phyloP scores from a whole-genome alignment of 2,329 filamentous ascomycete genomes.

The Sarocladiaceae sp. region DNA sequence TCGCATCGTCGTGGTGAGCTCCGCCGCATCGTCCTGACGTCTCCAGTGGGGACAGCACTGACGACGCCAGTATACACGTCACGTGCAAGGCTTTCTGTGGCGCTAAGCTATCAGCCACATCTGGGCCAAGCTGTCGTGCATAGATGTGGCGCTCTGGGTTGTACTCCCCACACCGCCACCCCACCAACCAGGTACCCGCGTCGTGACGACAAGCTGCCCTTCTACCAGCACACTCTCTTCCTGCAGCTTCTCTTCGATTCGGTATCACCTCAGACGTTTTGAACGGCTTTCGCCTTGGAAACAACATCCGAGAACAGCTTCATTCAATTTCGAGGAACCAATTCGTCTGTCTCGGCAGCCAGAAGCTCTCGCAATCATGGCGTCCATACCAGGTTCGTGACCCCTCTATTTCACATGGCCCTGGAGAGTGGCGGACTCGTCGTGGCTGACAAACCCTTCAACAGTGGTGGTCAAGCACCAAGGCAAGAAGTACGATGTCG shows the following conservation, averaged over 20 bases:
- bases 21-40: constrained; percentile 24
- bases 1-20: constrained; percentile 20
- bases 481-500: constrained; percentile 91
- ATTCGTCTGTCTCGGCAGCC: not conserved
- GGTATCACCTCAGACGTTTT: not conserved
- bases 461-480: constrained; percentile 89
- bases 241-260: constrained; percentile 3
- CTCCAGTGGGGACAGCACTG: constrained; percentile 22
- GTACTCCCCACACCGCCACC: constrained; percentile 7
- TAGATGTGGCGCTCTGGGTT: too few species aligned
- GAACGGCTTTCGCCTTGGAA: not conserved
- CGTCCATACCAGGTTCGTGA: constrained; percentile 46
- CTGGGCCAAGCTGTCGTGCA: too few species aligned
- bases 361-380: constrained; percentile 35
- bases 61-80: constrained; percentile 4
- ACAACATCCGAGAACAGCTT: not conserved
- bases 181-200: constrained; percentile 11
- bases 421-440: not conserved
- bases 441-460: constrained; percentile 3
- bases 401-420: constrained; percentile 13
- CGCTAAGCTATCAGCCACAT: constrained; percentile 4
- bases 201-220: constrained; percentile 9
- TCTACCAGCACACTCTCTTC: constrained; percentile 6
- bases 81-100: constrained; percentile 9
- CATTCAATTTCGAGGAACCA: not conserved